Base-by-base conservation (phyloP, 495 filamentous ascomycete genomes). In the Daldinia concentrica region DNA sequence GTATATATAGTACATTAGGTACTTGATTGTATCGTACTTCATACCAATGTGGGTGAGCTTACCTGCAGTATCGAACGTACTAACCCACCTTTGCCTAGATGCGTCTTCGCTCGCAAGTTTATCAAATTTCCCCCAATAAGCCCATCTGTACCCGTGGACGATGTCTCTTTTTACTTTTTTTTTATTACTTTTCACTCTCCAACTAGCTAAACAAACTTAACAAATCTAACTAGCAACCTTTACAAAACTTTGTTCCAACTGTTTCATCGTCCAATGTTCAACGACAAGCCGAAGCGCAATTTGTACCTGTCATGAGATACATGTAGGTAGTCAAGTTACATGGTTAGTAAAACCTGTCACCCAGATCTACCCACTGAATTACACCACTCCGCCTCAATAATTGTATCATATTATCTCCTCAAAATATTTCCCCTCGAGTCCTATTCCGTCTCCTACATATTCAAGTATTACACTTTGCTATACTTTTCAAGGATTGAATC, bases 81-180 rank as follows among this genome's bases (percentile, higher is more conserved):
- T 54, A 54, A 54, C 24, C 50, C 15, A 29, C 24, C 26, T 54
- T 30, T 54, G 27, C 50, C 50, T 30, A 54, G 50, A 30, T 30
- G 11, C 24, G 26, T 30, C 50, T 30, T 54, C 50, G 50, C 50
- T 54, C 50, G 27, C 15, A 14, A 54, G 22, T 51, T 29, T 54
- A 30, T 30, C 50, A 30, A 54, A 54, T 54, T 29, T 54, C 50
- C 50, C 50, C 50, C 50, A 54, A 54, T 54, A 14, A 7, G 50
- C 50, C 50, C 27, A 48, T 54, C 50, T 54, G 34, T 17, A 54
- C 43, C 43, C 9, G 3, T 48, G 19, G 17, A 24, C 15, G 17
- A 30, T 6, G 50, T 54, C 26, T 54, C 5, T 30, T 17, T 54
- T 30, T 30, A n/a, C n/a, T n/a, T n/a, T n/a, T n/a, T n/a, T n/a